A percentile compares a stretch with the other conserved stretches of the same genome.
Evolutionary conservation across 139 green algal genomes (phyloP).

Genomic region (Zygnema cylindricum): DNA sequence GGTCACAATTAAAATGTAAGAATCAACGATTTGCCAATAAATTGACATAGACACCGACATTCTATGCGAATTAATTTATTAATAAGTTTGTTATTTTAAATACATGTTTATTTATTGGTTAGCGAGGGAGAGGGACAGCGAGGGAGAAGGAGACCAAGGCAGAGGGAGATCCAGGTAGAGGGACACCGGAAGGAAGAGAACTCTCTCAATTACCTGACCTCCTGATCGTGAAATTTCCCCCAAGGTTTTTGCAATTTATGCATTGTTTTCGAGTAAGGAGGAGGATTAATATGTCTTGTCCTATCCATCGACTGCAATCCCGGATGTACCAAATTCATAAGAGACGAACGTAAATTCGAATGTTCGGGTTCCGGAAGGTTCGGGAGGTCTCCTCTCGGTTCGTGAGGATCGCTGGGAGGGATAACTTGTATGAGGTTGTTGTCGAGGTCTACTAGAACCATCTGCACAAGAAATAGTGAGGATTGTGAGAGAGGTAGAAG

Average conservation of each 20-base stretch:
- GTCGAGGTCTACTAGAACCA: slow-evolving; percentile 46
- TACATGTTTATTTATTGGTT: too few relatives aligned
- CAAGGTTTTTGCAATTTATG: slow-evolving; percentile 16
- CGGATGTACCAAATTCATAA: slow-evolving; percentile 30
- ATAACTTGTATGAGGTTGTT: slow-evolving; percentile 33
- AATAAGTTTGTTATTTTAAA: too few relatives aligned
- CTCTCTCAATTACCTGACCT: slow-evolving; percentile 23
- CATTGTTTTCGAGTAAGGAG: not conserved
- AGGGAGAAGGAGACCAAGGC: too few relatives aligned
- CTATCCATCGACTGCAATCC: slow-evolving; percentile 25
- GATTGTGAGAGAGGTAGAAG: slow-evolving; percentile 20
- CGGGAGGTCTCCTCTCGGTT: slow-evolving; percentile 7
- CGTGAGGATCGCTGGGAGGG: not conserved
- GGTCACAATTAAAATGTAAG: too few relatives aligned
- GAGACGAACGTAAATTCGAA: not conserved
- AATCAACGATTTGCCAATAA: too few relatives aligned
- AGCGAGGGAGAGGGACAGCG: too few relatives aligned
- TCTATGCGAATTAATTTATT: too few relatives aligned
- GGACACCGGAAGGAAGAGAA: too few relatives aligned
- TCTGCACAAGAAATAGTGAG: slow-evolving; percentile 15
- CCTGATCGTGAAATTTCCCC: slow-evolving; percentile 32
- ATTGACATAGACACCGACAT: too few relatives aligned
- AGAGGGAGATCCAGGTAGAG: too few relatives aligned
- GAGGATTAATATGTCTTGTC: not conserved
- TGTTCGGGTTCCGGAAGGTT: slow-evolving; percentile 30